A percentile compares a stretch with the other conserved stretches of the same genome.
Conservation (phyloP, 2,329 filamentous ascomycete species). For the Claviceps sp. region DNA sequence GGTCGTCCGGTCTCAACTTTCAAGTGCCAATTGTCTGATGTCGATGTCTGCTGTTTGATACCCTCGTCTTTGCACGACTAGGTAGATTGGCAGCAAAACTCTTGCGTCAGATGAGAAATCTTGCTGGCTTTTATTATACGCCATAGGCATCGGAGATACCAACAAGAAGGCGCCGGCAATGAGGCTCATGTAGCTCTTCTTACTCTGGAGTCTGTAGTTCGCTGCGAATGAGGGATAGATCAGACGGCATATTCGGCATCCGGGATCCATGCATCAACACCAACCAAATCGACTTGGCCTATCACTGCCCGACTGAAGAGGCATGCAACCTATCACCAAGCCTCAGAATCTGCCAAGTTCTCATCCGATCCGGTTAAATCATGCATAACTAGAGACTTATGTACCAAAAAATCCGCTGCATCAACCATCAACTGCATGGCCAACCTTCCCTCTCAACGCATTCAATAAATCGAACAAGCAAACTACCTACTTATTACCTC, state of each 20-base stretch:
- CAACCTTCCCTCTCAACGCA: neutral
- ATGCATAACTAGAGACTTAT: neutral
- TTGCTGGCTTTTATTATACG: neutral
- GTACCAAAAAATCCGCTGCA: neutral
- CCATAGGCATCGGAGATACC: neutral
- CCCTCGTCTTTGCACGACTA: neutral
- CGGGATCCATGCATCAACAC: neutral
- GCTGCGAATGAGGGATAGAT: neutral
- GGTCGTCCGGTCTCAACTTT: neutral
- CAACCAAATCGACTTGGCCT: neutral
- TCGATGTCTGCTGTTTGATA: neutral
- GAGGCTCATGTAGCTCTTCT: neutral
- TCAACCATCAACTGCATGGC: neutral
- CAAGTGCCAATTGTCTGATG: neutral
- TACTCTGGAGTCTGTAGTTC: neutral
- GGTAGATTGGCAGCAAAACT: neutral
- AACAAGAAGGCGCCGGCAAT: neutral
- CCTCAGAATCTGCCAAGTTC: slow-evolving; percentile 1
- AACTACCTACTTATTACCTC: no score
- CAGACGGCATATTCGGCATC: neutral
- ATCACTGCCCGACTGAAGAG: neutral
- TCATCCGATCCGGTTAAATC: neutral
- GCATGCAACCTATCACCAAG: neutral
- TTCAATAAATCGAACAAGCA: neutral
- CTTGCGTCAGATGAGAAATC: neutral